Conservation (phyloP, 768 basidiomycete genomes). For the Calocera cornea region DNA sequence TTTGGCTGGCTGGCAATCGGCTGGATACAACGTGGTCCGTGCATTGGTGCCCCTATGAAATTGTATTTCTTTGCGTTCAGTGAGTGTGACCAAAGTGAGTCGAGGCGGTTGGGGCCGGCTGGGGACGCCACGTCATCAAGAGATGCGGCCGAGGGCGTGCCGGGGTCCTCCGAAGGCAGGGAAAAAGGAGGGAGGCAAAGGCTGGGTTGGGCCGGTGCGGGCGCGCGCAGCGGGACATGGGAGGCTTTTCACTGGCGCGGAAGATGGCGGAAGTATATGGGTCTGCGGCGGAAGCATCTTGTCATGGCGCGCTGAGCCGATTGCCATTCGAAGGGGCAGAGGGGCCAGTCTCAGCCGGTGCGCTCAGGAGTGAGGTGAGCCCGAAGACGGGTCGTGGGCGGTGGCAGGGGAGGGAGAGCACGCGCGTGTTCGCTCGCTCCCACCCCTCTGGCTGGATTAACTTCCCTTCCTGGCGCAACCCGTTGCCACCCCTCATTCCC, state of each 20-base stretch:
- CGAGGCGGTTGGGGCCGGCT: background rate
- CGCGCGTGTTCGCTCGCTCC: background rate
- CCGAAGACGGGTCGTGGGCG: no score
- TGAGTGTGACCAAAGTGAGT: background rate
- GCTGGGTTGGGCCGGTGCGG: background rate
- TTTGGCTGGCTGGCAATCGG: background rate
- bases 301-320: no score
- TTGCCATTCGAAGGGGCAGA: background rate
- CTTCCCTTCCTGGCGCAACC: background rate
- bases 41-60: background rate
- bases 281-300: background rate
- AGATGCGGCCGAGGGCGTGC: background rate
- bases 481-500: background rate
- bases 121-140: background rate
- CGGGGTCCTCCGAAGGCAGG: background rate
- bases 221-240: background rate
- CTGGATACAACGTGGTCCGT: no score
- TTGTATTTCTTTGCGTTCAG: background rate
- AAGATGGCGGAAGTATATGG: background rate
- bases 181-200: background rate
- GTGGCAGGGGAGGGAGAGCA: background rate
- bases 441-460: background rate
- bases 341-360: background rate
- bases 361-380: no score
- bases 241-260: background rate